These are phyloP conservation scores for Iris pallida DNA, from an alignment of 116 monocot genomes.

Conservation along the genomic window DNA sequence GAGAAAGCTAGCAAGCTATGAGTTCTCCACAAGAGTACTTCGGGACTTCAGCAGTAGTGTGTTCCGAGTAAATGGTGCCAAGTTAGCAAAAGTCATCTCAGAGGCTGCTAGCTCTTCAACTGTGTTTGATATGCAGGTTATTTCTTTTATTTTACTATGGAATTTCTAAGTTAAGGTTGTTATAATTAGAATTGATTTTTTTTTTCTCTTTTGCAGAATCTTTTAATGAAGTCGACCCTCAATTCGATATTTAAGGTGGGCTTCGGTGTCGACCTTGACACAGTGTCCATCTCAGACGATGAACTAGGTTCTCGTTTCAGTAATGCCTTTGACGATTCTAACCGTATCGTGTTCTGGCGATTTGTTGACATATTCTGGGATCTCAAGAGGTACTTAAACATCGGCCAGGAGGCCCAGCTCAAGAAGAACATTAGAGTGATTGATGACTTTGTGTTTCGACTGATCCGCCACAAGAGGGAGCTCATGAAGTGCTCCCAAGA, in stretches of 20 bases:
- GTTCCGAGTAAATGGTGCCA: conserved; percentile 14
- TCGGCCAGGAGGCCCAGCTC: conserved; percentile 25
- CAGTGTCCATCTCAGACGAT: conserved; percentile 15
- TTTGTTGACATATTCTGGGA: conserved; percentile 27
- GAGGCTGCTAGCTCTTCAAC: conserved; percentile 6
- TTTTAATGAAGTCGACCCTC: no score
- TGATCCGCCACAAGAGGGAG: conserved; percentile 30
- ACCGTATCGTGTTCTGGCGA: conserved; percentile 10
- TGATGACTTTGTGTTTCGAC: conserved; percentile 52
- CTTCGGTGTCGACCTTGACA: conserved; percentile 28
- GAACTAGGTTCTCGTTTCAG: conserved; percentile 8
- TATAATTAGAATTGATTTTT: no score
- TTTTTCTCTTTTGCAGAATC: no score
- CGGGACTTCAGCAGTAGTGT: conserved; percentile 24
- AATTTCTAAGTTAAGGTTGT: no score
- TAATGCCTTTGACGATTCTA: conserved; percentile 33
- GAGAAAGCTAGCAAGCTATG: conserved; percentile 60
- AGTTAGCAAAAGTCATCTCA: conserved; percentile 17
- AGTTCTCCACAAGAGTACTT: conserved; percentile 54
- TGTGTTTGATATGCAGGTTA: conserved; percentile 19
- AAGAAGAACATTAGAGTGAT: conserved; percentile 37
- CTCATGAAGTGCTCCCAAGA: no score
- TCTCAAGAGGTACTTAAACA: conserved; percentile 20
- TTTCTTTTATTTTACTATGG: no score
- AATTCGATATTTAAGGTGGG: conserved; percentile 27